Conservation (phyloP, 2,329 filamentous ascomycete species). For the Ophiocordyceps camponoti-rufipedis region DNA sequence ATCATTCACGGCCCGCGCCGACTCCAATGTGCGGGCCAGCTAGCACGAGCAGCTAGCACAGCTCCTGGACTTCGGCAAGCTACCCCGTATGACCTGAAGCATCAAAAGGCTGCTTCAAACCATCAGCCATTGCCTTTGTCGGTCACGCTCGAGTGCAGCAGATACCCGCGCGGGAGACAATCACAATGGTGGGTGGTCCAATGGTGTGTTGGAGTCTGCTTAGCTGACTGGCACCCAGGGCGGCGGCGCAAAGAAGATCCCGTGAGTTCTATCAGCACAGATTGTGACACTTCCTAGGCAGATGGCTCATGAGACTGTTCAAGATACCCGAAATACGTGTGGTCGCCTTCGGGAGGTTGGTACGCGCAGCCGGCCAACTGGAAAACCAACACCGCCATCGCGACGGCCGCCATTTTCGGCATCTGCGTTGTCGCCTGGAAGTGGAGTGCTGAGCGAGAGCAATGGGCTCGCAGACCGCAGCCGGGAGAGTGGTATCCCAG, state of each 20-base stretch:
- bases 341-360: slow-evolving; percentile 97
- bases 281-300: background rate
- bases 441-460: slow-evolving; percentile 56
- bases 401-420: slow-evolving; percentile 48
- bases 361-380: slow-evolving; percentile 90
- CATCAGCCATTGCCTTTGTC: background rate
- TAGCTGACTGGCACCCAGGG: slow-evolving; percentile 26
- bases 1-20: slow-evolving; percentile 5
- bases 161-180: background rate
- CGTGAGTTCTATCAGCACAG: slow-evolving; percentile 20
- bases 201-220: background rate
- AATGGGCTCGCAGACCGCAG: slow-evolving; percentile 59
- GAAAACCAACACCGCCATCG: slow-evolving; percentile 75
- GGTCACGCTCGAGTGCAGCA: background rate
- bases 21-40: background rate
- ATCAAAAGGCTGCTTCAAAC: background rate
- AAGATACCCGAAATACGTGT: slow-evolving; percentile 97
- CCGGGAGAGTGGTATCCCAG: slow-evolving; percentile 65
- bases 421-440: slow-evolving; percentile 52
- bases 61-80: too few relatives aligned
- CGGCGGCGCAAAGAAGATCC: slow-evolving; percentile 48
- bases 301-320: background rate
- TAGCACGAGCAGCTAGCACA: background rate
- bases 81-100: too few relatives aligned
- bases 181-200: slow-evolving; percentile 33